Base-by-base conservation (phyloP, 768 basidiomycete species). In the Pulveroboletus sp. region DNA sequence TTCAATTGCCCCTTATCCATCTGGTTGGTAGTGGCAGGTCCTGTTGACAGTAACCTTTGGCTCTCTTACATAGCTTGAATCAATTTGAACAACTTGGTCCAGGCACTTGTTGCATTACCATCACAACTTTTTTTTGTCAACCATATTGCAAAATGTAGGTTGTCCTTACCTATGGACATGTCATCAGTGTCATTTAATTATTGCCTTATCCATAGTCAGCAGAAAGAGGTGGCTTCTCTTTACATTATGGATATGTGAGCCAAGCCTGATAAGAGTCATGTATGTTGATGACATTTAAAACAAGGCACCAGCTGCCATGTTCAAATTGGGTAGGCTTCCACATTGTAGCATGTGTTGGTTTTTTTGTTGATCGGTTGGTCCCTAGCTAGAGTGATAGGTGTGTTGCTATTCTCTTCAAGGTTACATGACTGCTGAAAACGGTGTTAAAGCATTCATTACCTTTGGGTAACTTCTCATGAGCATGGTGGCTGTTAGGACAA, bases 131-230 rank as follows among this genome's bases (percentile, higher is more conserved):
- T 59, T 41, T 59, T 59, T 25, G 34, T 59, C 19, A 40, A 52
- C 25, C 58, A 59, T 3, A 59, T 59, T 24, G 42, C 47, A 19
- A 60, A 50, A 36, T 59, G 58, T 61, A 40, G 25, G 58, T 47
- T 33, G 9, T 29, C 27, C 27, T 9, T 48, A 8, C 20, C 24
- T 42, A 39, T 35, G 20, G 12, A 6, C 39, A 23, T 45, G 35
- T 44, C 45, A 12, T 36, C 33, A 32, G 20, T 31, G 4, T 36
- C 17, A 12, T 50, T 31, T 20, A 27, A 43, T 40, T 24, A 35
- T 39, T 42, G 16, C 25, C 37, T 32, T 21, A 11, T 45, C 13
- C 23, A 10, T 10, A 59, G 58, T 61, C 34, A 47, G 58, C 24
- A 50, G 50, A 27, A 52, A 57, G 50, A 40, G 43, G 23, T 34